phyloP scores from a whole-genome alignment of 2,329 filamentous ascomycete genomes.

The Saccharata proteae region DNA sequence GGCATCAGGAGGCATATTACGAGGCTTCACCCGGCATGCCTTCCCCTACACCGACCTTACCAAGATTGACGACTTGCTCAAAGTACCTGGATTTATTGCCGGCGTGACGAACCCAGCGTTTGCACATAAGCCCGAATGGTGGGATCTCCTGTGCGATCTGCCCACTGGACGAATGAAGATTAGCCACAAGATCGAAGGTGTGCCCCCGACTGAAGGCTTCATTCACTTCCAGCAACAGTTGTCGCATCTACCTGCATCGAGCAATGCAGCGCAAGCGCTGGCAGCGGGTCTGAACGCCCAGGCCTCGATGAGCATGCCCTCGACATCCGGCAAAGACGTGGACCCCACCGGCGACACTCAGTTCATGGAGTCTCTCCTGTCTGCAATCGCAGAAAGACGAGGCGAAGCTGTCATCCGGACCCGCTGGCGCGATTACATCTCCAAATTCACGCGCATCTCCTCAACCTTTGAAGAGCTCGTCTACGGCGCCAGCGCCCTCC shows the following conservation, averaged over 20 bases:
- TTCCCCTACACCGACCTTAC: conserved; percentile 97
- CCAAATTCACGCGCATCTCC: conserved; percentile 82
- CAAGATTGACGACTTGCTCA: conserved; percentile 91
- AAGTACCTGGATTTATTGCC: conserved; percentile 94
- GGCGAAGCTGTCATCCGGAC: conserved; percentile 78
- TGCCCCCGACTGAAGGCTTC: conserved; percentile 72
- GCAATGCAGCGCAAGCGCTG: not conserved
- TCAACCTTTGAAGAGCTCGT: conserved; percentile 93
- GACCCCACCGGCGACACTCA: conserved; percentile 77
- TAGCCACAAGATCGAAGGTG: conserved; percentile 71
- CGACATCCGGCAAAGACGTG: conserved; percentile 18
- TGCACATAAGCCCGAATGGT: conserved; percentile 91
- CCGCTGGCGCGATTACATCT: conserved; percentile 91
- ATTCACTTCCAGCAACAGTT: conserved; percentile 71
- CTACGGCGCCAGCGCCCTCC: conserved; percentile 82
- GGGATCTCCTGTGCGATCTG: conserved; percentile 91
- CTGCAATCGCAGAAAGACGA: conserved; percentile 72
- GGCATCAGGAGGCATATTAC: conserved; percentile 79
- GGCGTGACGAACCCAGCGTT: conserved; percentile 97
- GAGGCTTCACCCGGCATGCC: conserved; percentile 89
- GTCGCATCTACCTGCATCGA: conserved; percentile 15
- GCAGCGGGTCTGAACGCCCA: conserved; percentile 24
- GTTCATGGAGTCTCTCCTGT: conserved; percentile 79
- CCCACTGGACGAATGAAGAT: conserved; percentile 91
- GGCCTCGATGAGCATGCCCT: conserved; percentile 14